Percentiles rank a stretch among this genome's conserved stretches.
Evolutionary conservation across 2,329 filamentous ascomycete species (phyloP).

Genomic region (Sclerotinia nivalis): DNA sequence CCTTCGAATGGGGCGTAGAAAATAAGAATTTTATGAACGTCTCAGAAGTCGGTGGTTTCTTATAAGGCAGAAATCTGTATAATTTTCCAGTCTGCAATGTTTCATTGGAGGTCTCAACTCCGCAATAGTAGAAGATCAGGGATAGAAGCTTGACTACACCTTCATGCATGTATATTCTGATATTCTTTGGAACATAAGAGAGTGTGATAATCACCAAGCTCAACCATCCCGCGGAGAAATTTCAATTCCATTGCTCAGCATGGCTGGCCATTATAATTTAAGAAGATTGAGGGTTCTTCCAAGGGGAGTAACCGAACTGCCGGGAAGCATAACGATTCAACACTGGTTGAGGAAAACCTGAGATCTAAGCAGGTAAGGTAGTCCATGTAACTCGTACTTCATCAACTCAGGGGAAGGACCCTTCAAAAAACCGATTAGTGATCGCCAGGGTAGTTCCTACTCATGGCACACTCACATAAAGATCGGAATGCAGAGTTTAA

Average conservation of each 20-base stretch:
- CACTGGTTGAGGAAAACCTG: not conserved
- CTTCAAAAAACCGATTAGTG: not conserved
- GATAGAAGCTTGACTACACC: not conserved
- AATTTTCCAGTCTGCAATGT: not conserved
- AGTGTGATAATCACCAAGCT: not conserved
- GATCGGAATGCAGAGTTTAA: constrained; percentile 10
- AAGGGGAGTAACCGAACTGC: not conserved
- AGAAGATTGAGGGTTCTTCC: not conserved
- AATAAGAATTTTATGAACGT: not conserved
- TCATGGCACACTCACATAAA: not conserved
- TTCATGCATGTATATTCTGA: not conserved
- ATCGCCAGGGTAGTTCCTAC: not conserved
- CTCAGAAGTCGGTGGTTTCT: not conserved
- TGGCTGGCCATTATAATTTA: not conserved
- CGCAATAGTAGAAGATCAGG: not conserved
- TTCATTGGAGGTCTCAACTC: not conserved
- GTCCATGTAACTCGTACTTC: not conserved
- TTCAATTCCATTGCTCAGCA: not conserved
- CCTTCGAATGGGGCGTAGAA: constrained; percentile 7
- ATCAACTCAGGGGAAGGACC: not conserved
- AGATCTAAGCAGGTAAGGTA: not conserved
- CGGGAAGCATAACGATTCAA: not conserved
- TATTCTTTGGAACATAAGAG: not conserved
- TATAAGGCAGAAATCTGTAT: not conserved
- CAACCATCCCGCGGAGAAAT: not conserved